Percentiles rank a stretch among this genome's conserved stretches.
Conservation (phyloP, 2,329 filamentous ascomycete genomes). For the Incumbomyces lentus region DNA sequence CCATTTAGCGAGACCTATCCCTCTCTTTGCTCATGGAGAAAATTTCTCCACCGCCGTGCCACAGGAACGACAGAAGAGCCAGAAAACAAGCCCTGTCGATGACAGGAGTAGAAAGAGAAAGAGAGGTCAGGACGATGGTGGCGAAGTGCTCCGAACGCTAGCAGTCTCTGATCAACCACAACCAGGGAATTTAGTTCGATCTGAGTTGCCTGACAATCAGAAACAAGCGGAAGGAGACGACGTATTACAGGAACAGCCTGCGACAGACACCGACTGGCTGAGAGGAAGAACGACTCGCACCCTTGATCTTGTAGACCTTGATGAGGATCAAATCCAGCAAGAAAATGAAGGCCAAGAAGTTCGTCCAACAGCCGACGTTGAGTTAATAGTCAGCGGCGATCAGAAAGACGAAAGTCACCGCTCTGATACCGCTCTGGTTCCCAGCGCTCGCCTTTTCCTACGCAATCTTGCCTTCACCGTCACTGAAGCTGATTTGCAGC, state of each 20-base stretch:
- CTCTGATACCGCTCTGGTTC: constrained; percentile 27
- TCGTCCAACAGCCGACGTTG: constrained; percentile 12
- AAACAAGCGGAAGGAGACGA: background rate
- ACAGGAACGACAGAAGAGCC: constrained; percentile 1
- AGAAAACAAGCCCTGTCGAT: background rate
- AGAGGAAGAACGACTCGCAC: constrained; percentile 78
- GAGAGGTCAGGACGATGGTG: constrained; percentile 11
- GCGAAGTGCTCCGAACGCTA: constrained; percentile 1
- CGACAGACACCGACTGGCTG: constrained; percentile 80
- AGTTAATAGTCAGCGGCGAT: constrained; percentile 10
- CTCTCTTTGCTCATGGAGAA: constrained; percentile 21
- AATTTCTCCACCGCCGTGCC: constrained; percentile 17
- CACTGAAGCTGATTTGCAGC: constrained; percentile 64
- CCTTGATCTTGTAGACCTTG: constrained; percentile 72
- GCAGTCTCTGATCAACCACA: background rate
- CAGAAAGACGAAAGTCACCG: constrained; percentile 4
- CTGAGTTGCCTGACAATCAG: too few species aligned
- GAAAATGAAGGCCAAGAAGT: constrained; percentile 7
- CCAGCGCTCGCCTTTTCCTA: constrained; percentile 67
- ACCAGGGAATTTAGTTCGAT: background rate
- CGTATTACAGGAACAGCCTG: constrained; percentile 17
- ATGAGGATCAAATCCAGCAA: constrained; percentile 25
- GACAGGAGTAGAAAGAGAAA: constrained; percentile 13
- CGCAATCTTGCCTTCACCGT: constrained; percentile 78
- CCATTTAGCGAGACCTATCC: constrained; percentile 73